Conservation (phyloP, 2,329 filamentous ascomycete genomes). For the Paecilomyces fulvus region DNA sequence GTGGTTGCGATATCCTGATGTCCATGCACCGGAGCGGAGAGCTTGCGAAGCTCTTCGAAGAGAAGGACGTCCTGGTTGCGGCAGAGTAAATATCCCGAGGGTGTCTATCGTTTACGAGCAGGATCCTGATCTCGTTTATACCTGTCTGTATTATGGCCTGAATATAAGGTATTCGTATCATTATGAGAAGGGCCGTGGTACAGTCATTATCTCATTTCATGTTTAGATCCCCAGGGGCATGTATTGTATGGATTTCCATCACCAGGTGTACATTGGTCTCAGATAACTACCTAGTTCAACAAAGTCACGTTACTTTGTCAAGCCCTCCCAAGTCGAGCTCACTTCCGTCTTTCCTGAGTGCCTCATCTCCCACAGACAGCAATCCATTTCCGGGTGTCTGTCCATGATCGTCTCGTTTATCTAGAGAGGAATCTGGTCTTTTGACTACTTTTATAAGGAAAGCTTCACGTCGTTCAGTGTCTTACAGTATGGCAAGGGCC, state of each 20-base stretch:
- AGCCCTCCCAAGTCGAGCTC: background rate
- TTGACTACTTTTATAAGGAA: background rate
- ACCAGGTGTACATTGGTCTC: background rate
- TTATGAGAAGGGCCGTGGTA: background rate
- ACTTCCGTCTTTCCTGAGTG: background rate
- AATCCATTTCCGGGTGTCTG: background rate
- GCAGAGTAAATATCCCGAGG: constrained; percentile 39
- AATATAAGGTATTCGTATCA: background rate
- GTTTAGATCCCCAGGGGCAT: background rate
- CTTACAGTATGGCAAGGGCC: background rate
- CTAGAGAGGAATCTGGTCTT: background rate
- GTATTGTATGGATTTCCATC: background rate
- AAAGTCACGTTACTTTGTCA: background rate
- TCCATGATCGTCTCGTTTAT: background rate
- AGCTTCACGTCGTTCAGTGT: background rate
- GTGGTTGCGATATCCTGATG: constrained; percentile 94
- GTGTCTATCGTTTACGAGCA: background rate
- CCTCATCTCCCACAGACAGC: background rate
- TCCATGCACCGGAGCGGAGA: constrained; percentile 97
- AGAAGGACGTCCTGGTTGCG: constrained; percentile 74
- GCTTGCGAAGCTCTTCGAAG: constrained; percentile 80
- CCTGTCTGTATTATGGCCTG: background rate
- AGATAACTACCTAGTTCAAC: background rate
- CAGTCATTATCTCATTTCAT: background rate
- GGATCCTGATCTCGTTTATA: background rate